These are phyloP conservation scores for Coix lacrymajobi DNA, from an alignment of 176 grass and related monocot species.

Conservation along the genomic window DNA sequence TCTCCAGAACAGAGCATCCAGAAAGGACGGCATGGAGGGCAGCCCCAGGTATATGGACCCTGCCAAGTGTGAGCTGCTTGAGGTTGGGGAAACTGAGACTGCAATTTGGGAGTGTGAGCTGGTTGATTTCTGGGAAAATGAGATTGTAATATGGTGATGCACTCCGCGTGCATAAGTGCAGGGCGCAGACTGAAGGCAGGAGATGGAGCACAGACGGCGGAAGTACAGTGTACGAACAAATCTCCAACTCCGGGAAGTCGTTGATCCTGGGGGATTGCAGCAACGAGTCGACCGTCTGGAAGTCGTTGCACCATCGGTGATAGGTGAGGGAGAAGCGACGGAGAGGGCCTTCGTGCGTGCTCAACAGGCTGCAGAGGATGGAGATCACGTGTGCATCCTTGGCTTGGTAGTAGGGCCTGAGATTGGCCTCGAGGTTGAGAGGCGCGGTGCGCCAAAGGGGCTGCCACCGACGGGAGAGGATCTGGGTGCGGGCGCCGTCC, in stretches of 20 bases:
- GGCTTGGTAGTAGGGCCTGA: too few species aligned
- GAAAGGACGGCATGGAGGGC: not conserved
- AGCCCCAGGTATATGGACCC: not conserved
- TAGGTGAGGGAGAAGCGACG: not conserved
- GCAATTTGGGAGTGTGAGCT: not conserved
- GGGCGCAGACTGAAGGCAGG: not conserved
- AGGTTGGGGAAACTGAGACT: not conserved
- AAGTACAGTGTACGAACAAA: not conserved
- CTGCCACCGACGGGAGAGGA: not conserved
- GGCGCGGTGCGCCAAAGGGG: not conserved
- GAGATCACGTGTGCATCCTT: not conserved
- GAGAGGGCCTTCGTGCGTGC: not conserved
- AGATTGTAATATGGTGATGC: rapidly evolving
- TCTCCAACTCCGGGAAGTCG: not conserved
- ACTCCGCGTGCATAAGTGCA: not conserved
- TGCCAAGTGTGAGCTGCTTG: not conserved
- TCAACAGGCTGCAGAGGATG: not conserved
- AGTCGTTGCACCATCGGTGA: too few species aligned
- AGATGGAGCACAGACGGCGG: not conserved
- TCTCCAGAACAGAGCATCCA: not conserved
- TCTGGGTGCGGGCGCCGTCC: not conserved
- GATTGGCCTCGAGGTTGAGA: not conserved
- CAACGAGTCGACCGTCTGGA: not conserved
- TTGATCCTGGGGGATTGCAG: not conserved
- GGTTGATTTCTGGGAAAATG: not conserved